Evolutionary conservation across 305 asterid genomes (phyloP).

Genomic region (Ilex paraguariensis): DNA sequence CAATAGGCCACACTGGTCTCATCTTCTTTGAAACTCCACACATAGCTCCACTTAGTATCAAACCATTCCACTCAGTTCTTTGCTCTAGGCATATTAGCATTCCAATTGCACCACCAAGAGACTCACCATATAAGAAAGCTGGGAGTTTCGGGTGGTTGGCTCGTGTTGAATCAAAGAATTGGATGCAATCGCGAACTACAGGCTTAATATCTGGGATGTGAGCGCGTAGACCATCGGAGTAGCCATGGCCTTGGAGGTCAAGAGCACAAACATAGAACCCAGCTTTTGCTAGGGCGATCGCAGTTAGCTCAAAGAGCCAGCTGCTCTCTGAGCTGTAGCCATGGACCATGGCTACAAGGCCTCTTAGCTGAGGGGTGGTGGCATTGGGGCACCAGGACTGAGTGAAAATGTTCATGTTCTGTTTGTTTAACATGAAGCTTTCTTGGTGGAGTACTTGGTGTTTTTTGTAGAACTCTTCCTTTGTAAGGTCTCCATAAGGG

Average conservation of each 20-base stretch:
- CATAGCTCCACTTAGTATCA: conserved; percentile 69
- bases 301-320: conserved; percentile 73
- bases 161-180: conserved; percentile 38
- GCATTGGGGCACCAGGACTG: conserved; percentile 63
- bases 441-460: conserved; percentile 54
- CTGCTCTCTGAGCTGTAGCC: conserved; percentile 80
- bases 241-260: conserved; percentile 78
- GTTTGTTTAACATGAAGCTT: conserved; percentile 52
- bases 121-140: conserved; percentile 73
- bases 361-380: conserved; percentile 19
- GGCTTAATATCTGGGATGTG: conserved; percentile 46
- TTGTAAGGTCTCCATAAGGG: conserved; percentile 64
- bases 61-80: conserved; percentile 52
- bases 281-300: conserved; percentile 64
- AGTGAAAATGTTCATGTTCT: conserved; percentile 49
- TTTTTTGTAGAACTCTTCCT: conserved; percentile 55
- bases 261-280: conserved; percentile 62
- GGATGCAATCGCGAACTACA: conserved; percentile 49
- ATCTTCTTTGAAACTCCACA: conserved; percentile 53
- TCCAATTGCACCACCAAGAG: conserved; percentile 68
- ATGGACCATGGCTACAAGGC: conserved; percentile 71
- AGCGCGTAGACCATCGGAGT: conserved; percentile 57
- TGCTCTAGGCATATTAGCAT: conserved; percentile 49
- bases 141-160: conserved; percentile 37
- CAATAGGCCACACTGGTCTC: conserved; percentile 73